Evolutionary conservation across 345 rosid genomes (phyloP).

Genomic region (Stellera chamaejasme): DNA sequence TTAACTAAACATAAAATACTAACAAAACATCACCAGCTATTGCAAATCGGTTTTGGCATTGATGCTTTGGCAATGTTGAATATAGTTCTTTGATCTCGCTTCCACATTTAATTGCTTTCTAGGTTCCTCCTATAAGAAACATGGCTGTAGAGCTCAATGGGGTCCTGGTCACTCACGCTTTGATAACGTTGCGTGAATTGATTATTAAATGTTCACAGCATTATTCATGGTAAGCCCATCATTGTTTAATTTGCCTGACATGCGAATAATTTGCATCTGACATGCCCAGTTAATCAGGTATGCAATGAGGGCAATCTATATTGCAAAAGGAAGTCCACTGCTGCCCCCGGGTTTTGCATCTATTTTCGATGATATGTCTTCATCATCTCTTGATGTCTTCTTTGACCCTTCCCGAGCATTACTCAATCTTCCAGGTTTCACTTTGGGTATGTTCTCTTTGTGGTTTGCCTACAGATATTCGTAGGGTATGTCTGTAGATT

Average conservation of each 20-base stretch:
- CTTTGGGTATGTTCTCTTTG: conserved; percentile 43
- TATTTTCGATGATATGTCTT: conserved; percentile 82
- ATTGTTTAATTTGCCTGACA: conserved; percentile 11
- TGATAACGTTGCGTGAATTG: conserved; percentile 75
- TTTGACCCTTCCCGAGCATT: conserved; percentile 85
- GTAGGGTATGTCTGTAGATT: not conserved
- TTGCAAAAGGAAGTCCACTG: conserved; percentile 85
- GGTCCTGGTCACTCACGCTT: conserved; percentile 80
- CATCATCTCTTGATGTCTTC: conserved; percentile 89
- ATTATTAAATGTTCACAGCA: conserved; percentile 70
- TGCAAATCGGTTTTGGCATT: too few species aligned
- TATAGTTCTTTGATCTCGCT: too few species aligned
- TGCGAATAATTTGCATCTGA: conserved; percentile 5
- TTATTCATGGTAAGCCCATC: conserved; percentile 69
- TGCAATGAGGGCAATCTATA: conserved; percentile 84
- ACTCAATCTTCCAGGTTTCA: conserved; percentile 72
- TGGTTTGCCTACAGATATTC: not conserved
- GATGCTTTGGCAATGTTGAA: too few species aligned
- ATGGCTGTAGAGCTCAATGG: conserved; percentile 94
- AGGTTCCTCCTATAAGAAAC: conserved; percentile 81
- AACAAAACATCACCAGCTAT: too few species aligned
- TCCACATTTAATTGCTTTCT: conserved; percentile 15
- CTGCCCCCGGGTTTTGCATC: conserved; percentile 87
- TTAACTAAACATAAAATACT: too few species aligned
- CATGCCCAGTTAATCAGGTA: conserved; percentile 45